Conservation (phyloP, 305 asterid genomes). For the Solanum hybrid region DNA sequence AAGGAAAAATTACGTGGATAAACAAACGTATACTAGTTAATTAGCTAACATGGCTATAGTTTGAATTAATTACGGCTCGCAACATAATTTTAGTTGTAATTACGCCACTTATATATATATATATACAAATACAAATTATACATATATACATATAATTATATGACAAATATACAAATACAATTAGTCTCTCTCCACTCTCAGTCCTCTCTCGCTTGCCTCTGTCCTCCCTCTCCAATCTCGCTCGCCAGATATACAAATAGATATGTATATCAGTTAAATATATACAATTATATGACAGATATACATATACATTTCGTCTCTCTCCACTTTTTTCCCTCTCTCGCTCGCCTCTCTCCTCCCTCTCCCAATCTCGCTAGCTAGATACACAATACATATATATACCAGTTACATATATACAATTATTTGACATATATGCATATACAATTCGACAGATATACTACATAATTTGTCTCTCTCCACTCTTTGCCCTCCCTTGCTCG, state of each 20-base stretch:
- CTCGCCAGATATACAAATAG: background rate
- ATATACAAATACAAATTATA: no score
- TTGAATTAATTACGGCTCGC: background rate
- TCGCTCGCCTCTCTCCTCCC: background rate
- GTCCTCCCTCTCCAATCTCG: background rate
- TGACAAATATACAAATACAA: background rate
- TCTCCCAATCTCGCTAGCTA: background rate
- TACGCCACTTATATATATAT: background rate
- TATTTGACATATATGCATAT: background rate
- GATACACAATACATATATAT: background rate
- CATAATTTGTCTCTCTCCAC: background rate
- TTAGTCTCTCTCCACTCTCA: rapidly evolving
- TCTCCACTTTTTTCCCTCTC: background rate
- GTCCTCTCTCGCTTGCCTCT: no score
- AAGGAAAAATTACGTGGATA: rapidly evolving
- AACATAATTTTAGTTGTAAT: no score
- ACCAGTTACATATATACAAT: no score
- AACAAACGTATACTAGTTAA: no score
- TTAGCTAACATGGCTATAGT: no score
- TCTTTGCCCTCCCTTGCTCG: no score
- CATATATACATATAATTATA: no score
- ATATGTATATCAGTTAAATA: no score
- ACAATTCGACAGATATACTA: no score
- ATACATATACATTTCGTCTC: background rate
- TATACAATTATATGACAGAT: no score